These are phyloP conservation scores for Crinitomyces ghanaensis DNA, from an alignment of 805 yeast genomes.

Conservation along the genomic window DNA sequence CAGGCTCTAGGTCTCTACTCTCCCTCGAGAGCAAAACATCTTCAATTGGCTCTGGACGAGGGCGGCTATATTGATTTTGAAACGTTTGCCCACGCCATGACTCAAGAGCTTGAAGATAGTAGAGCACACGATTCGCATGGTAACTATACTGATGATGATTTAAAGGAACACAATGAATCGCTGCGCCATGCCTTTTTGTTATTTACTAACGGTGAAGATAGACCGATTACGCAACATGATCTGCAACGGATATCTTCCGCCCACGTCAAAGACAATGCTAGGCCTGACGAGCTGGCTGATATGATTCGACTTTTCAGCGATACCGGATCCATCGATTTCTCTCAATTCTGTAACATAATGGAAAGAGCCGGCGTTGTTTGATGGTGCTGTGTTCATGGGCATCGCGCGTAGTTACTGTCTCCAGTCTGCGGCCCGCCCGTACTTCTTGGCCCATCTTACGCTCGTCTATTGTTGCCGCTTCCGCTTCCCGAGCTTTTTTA, in stretches of 20 bases:
- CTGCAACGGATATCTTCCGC: constrained; percentile 16
- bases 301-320: no score
- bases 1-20: constrained; percentile 19
- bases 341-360: no score
- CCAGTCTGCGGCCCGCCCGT: no score
- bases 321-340: no score
- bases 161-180: background rate
- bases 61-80: constrained; percentile 23
- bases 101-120: background rate
- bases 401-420: no score
- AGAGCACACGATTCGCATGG: constrained; percentile 1
- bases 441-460: no score
- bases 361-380: no score
- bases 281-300: constrained; percentile 20
- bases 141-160: constrained; percentile 1
- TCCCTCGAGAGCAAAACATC: constrained; percentile 3
- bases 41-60: constrained; percentile 17
- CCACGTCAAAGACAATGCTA: constrained; percentile 19
- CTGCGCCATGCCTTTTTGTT: constrained; percentile 9
- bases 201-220: constrained; percentile 11
- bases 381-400: no score
- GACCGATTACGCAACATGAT: constrained; percentile 19
- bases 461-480: no score
- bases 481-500: no score
- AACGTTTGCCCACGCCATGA: constrained; percentile 19